A percentile compares a stretch with the other conserved stretches of the same genome.
Conservation (phyloP, 2,329 filamentous ascomycete species). For the Ophiosphaerella narmari region DNA sequence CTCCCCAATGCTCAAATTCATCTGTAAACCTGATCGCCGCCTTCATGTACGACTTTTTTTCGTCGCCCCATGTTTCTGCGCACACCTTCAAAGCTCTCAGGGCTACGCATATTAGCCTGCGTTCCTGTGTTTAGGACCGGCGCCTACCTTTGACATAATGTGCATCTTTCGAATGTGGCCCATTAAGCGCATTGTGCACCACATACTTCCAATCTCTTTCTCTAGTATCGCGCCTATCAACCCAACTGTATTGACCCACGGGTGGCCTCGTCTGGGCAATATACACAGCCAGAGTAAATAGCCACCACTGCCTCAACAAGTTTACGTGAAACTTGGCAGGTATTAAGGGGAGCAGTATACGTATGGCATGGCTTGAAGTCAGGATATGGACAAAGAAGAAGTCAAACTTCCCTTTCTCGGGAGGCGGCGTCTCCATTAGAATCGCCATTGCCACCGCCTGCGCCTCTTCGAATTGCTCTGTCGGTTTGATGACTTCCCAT, state of each 20-base stretch:
- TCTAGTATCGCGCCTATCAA: constrained; percentile 64
- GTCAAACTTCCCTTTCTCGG: constrained; percentile 64
- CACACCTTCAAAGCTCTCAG: constrained; percentile 76
- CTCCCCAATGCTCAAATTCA: constrained; percentile 72
- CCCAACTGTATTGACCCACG: constrained; percentile 66
- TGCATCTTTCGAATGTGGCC: constrained; percentile 70
- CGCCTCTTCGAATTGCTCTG: constrained; percentile 75
- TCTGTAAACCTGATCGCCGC: constrained; percentile 74
- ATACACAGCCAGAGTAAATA: constrained; percentile 79
- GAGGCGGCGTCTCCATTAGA: constrained; percentile 57
- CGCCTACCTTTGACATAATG: constrained; percentile 79
- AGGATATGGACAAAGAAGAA: constrained; percentile 83
- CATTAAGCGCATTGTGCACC: constrained; percentile 70
- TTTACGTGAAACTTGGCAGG: constrained; percentile 72
- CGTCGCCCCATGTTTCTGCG: constrained; percentile 70
- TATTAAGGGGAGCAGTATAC: constrained; percentile 80
- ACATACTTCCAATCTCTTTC: constrained; percentile 78
- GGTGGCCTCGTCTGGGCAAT: constrained; percentile 74
- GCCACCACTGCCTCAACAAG: constrained; percentile 86
- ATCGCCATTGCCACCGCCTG: constrained; percentile 63
- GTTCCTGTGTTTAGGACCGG: background rate
- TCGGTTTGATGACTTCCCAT: constrained; percentile 71
- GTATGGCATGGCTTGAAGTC: constrained; percentile 78
- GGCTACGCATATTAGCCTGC: constrained; percentile 50
- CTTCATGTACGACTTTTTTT: constrained; percentile 67